Evolutionary conservation across 495 filamentous ascomycete species (phyloP), one percentile per base, ranked within the genome.

Genomic region (Aspergillus baeticus): DNA sequence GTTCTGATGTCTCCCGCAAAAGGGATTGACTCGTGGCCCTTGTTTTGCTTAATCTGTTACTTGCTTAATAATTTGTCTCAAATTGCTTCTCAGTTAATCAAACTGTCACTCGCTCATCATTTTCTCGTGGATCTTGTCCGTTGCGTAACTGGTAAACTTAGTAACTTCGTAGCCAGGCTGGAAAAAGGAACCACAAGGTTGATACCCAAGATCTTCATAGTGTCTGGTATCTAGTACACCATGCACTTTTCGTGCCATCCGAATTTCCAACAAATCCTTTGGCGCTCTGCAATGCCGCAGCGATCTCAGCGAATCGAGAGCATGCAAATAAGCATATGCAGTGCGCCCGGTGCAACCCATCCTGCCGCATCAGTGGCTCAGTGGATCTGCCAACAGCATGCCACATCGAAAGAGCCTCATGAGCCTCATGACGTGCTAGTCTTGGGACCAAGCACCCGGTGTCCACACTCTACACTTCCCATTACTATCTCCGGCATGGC

Each of bases 11-110:
- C 78, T 80, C 77, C 77, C 66, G 17, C 26, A 39, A 51, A 33
- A 37, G 63, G 75, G 77, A 80, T 80, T 74, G 77, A 81, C 78
- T 81, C 78, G 78, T 81, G 78, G 78, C 77, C 63, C 41, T 63
- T 55, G 55, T 56, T 47, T 14, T 22, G 18, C 5, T 43, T 22
- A 31, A 45, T 10, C 14, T 51, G 33, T 58, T 45, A 7, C 8
- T 20, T 51, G 34, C 26, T 57, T 55, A 52, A 44, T 54, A 44
- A 13, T 54, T 20, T 54, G 47, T 52, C 57, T 23, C 50, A 58
- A 50, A 51, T 45, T 57, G 47, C 35, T 45, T 23, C 41, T 42
- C 14, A 17, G 7, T 15, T 29, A 35, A 31, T 31, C 42, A 34
- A 15, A 37, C 31, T 58, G 39, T 46, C 49, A 52, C 35, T 52